Evolutionary conservation across 108 stramenopile genomes (phyloP).

Genomic region (Nannochloropsis gaditana): DNA sequence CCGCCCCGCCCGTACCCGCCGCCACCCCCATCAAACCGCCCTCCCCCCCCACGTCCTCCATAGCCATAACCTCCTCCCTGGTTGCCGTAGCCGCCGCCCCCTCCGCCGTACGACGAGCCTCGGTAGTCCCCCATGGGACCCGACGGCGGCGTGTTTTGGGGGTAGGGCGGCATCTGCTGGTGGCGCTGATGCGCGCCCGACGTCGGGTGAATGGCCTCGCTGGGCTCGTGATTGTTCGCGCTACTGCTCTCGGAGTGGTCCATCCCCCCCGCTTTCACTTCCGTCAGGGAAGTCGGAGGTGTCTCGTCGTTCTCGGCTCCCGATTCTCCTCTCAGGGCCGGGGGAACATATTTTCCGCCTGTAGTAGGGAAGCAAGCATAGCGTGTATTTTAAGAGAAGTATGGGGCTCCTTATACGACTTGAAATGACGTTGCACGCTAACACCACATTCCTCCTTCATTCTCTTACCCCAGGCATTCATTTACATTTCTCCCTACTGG

Average conservation of each 20-base stretch:
- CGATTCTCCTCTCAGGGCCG: conserved; percentile 28
- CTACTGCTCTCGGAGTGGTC: not conserved
- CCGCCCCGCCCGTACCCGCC: conserved; percentile 31
- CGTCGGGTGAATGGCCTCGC: not conserved
- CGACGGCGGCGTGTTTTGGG: not conserved
- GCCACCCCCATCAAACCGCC: conserved; percentile 19
- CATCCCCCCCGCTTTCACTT: not conserved
- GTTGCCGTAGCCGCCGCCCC: conserved; percentile 32
- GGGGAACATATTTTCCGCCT: conserved; percentile 30
- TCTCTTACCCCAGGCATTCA: too few species aligned
- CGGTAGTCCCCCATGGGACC: conserved; percentile 27
- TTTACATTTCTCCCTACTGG: too few species aligned
- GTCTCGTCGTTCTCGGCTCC: conserved; percentile 6
- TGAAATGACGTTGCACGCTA: too few species aligned
- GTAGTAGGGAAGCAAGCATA: too few species aligned
- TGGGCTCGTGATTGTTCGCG: not conserved
- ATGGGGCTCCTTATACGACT: too few species aligned
- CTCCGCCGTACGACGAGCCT: conserved; percentile 14
- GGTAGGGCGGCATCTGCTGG: not conserved
- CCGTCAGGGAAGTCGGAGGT: not conserved
- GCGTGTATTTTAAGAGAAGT: too few species aligned
- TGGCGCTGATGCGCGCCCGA: not conserved
- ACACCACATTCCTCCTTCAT: too few species aligned
- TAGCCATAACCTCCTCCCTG: conserved; percentile 30
- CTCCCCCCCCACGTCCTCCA: conserved; percentile 36